Evolutionary conservation across 108 stramenopile genomes (phyloP), one percentile per base, ranked within the genome.

Genomic region (Cylindrotheca closterium): DNA sequence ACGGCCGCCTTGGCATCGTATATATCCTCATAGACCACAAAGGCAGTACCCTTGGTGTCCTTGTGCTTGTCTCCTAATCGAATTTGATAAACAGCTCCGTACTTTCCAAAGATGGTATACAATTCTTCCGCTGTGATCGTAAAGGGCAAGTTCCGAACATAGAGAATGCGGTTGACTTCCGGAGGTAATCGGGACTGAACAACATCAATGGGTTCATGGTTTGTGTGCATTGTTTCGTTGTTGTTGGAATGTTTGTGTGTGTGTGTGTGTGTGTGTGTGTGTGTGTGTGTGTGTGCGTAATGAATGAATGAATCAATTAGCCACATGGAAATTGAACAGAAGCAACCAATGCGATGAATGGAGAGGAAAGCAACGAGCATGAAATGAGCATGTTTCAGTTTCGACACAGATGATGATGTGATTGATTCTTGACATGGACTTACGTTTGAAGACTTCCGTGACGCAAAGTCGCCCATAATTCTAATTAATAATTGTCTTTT

Each of bases 51-150:
- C 52, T 88, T 65, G 19, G 99, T 99, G 68, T 97, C 95, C 60
- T 85, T 80, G 47, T 74, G 50, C 47, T 69, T 84, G 30, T 89
- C 88, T 50, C 95, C 95, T 51, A 96, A 50, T 57, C 95, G 89
- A 46, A 96, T 93, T 70, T 99, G 99, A 77, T 93, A 91, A 27
- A 99, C 95, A 4, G 99, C 96, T 12, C 99, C 99, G 73, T 98
- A 99, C 63, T 98, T 98, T 17, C 99, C 99, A 75, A 99, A 99
- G 1, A 98, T 97, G 18, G 96, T 95, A 68, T 98, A 99, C 52
- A 99, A 65, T 49, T 98, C 98, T n/a, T 98, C 97, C 3, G 97
- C 77, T 2, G 96, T 90, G 30, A 99, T 91, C 55, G 89, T 92
- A 67, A 97, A 99, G 12, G 99, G 99, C 4, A 99, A 80, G 70